Percentiles rank a stretch among this genome's conserved stretches.
phyloP scores from a whole-genome alignment of 2,329 filamentous ascomycete genomes.

The Phialophora expanda region DNA sequence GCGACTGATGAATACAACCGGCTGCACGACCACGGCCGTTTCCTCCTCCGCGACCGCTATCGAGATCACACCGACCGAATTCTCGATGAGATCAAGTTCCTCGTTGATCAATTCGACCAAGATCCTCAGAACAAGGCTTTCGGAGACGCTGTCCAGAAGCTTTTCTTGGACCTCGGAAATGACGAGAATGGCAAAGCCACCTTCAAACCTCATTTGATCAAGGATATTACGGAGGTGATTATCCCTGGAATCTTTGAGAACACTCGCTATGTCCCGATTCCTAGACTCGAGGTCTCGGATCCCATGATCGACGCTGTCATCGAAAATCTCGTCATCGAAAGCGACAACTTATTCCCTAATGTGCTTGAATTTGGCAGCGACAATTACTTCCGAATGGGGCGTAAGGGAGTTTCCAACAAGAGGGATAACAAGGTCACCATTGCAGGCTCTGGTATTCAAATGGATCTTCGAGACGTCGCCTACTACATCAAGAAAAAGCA shows the following conservation, averaged over 20 bases:
- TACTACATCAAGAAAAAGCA: constrained; percentile 96
- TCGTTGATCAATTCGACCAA: constrained; percentile 85
- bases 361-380: constrained; percentile 85
- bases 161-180: constrained; percentile 89
- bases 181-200: constrained; percentile 80
- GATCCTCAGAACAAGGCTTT: constrained; percentile 88
- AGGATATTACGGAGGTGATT: constrained; percentile 86
- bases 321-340: constrained; percentile 94
- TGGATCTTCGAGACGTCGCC: constrained; percentile 84
- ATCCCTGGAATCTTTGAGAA: constrained; percentile 82
- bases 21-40: constrained; percentile 83
- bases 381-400: constrained; percentile 94
- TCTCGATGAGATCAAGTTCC: constrained; percentile 86
- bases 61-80: constrained; percentile 82
- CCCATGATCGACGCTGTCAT: constrained; percentile 82
- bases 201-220: constrained; percentile 92
- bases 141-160: constrained; percentile 73
- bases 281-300: constrained; percentile 91
- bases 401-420: constrained; percentile 82
- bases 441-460: constrained; percentile 86
- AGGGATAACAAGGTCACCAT: constrained; percentile 84
- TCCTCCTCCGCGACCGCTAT: constrained; percentile 87
- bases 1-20: constrained; percentile 82
- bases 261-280: constrained; percentile 86
- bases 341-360: constrained; percentile 96